A percentile compares a stretch with the other conserved stretches of the same genome.
Evolutionary conservation across 1,139 yeast genomes (phyloP).

Genomic region (Debaryomycetaceae sp.): DNA sequence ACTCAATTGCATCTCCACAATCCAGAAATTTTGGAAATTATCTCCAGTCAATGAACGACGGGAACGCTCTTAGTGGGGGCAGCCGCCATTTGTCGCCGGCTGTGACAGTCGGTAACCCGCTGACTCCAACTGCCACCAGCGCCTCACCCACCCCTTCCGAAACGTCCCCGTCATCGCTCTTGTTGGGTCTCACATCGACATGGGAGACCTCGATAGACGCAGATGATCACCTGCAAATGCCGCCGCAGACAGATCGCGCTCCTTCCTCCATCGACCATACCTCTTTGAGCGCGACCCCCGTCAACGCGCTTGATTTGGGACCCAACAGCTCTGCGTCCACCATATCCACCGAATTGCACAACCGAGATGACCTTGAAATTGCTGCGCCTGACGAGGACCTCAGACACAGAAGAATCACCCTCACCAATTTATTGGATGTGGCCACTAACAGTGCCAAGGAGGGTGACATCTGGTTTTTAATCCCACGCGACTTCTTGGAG

Average conservation of each 20-base stretch:
- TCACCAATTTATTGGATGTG: conserved; percentile 2
- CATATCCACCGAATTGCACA: conserved; percentile 1
- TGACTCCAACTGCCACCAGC: conserved; percentile 1
- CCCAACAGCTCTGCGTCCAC: conserved; percentile 6
- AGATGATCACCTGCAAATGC: conserved; percentile 1
- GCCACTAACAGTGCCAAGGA: conserved; percentile 14
- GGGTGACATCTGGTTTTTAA: conserved; percentile 36
- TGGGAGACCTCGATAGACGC: conserved; percentile 4
- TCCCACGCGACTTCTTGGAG: conserved; percentile 28
- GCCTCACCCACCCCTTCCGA: conserved; percentile 1
- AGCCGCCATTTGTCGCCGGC: too few relatives aligned
- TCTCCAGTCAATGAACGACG: too few relatives aligned
- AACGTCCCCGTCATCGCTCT: neutral
- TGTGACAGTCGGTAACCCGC: too few relatives aligned
- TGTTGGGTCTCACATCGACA: conserved; percentile 3
- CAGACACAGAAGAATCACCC: conserved; percentile 1
- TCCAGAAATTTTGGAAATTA: too few relatives aligned
- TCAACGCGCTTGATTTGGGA: conserved; percentile 4
- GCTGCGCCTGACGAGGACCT: conserved; percentile 7
- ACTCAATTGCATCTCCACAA: too few relatives aligned
- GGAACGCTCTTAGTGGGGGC: too few relatives aligned
- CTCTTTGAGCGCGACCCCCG: neutral
- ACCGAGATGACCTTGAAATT: conserved; percentile 5
- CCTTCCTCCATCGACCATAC: neutral
- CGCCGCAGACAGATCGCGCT: neutral